Evolutionary conservation across 768 basidiomycete species (phyloP), one percentile per base, ranked within the genome.

Genomic region (Coprinellus micaceus): DNA sequence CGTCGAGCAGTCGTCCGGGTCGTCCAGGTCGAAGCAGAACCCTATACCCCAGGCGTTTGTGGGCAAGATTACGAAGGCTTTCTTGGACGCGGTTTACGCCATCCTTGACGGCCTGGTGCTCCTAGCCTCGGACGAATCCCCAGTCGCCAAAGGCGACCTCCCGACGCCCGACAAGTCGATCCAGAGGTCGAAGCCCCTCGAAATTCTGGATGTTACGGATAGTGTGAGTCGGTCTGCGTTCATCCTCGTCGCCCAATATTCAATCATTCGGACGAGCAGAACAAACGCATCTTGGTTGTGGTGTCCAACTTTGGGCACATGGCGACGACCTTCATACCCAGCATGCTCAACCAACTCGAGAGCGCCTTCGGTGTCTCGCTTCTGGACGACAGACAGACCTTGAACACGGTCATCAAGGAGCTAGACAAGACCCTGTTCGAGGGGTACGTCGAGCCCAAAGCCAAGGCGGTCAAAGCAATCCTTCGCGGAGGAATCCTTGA

Each of bases 381-480:
- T 55, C 71, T 79, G 24, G 82, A 87, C 7, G 95, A 97, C 60
- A 81, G 82, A 62, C 80, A 94, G 85, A 84, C 86, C 2, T 71
- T 98, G 54, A 76, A 85, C 71, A 84, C 84, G 37, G 88, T 91
- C 13, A 84, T 93, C 17, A 81, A 83, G 62, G 86, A 91, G 64
- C 81, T 98, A 41, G 95, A 98, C 74, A 85, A 84, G 70, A 89
- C 84, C 40, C 77, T 99, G 28, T 98, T 98, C 65, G 86, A 92
- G 54, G 86, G 89, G 50, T 97, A 92, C 66, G 75, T 89, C 61
- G 89, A 88, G 63, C 85, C 91, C 39, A 93, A 94, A 67, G 77
- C 87, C n/a, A 77, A 77, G n/a, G 71, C 73, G 13, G 79, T 93
- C 29, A 86, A 77, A 48, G 70, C 74, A 33, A 85, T 91, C 49